Percentiles rank a stretch among this genome's conserved stretches.
phyloP scores from a whole-genome alignment of 768 basidiomycete genomes.

The Podaxis sp. region DNA sequence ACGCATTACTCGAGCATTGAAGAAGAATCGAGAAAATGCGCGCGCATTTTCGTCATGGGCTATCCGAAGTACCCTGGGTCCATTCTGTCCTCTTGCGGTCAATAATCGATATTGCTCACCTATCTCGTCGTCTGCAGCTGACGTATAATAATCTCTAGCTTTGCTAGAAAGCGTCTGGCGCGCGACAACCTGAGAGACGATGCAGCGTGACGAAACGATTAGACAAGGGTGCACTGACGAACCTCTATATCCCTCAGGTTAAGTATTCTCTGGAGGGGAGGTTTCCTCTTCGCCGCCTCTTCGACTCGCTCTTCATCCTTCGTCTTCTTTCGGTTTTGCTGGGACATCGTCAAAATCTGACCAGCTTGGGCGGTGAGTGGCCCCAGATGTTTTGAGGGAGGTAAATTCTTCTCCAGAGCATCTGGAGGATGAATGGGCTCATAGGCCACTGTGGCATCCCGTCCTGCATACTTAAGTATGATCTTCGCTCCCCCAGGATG shows the following conservation, averaged over 20 bases:
- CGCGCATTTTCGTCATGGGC: constrained; percentile 66
- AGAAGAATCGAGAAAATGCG: constrained; percentile 85
- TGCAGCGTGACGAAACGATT: not conserved
- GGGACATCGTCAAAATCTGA: constrained; percentile 29
- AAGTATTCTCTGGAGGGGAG: constrained; percentile 67
- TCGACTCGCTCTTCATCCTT: constrained; percentile 69
- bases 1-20: constrained; percentile 78
- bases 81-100: not conserved
- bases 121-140: constrained; percentile 82
- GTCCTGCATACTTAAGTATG: constrained; percentile 81
- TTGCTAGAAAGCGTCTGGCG: constrained; percentile 66
- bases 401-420: constrained; percentile 73
- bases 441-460: constrained; percentile 75
- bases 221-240: constrained; percentile 3
- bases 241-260: constrained; percentile 85
- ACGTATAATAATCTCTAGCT: constrained; percentile 81
- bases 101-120: constrained; percentile 37
- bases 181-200: constrained; percentile 53
- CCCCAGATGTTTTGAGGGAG: constrained; percentile 70
- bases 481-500: constrained; percentile 82
- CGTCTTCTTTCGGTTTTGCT: constrained; percentile 44
- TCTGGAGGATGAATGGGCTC: constrained; percentile 85
- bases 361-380: constrained; percentile 46
- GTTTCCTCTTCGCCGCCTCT: constrained; percentile 53
- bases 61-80: constrained; percentile 23